A percentile compares a stretch with the other conserved stretches of the same genome.
Conservation (phyloP, 768 basidiomycete species). For the Agrocybe pediades region DNA sequence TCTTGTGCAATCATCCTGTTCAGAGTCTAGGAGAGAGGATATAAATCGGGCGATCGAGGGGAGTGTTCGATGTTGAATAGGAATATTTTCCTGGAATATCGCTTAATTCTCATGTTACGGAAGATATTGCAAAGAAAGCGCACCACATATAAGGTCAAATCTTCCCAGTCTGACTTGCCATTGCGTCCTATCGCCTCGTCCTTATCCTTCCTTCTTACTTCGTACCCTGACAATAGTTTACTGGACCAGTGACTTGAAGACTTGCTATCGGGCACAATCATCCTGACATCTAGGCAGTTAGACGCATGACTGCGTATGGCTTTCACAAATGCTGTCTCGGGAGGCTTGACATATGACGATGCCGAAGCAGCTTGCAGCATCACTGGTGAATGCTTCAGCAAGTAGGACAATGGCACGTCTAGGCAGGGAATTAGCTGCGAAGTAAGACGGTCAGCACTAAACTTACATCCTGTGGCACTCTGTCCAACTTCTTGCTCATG, state of each 20-base stretch:
- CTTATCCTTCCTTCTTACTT: slow-evolving; percentile 56
- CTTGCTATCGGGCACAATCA: slow-evolving; percentile 43
- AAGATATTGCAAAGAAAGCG: slow-evolving; percentile 20
- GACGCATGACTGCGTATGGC: slow-evolving; percentile 53
- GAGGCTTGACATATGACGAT: slow-evolving; percentile 17
- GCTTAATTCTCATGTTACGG: not conserved
- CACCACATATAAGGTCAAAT: slow-evolving; percentile 69
- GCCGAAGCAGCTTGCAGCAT: slow-evolving; percentile 29
- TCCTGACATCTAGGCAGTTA: slow-evolving; percentile 57
- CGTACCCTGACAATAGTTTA: slow-evolving; percentile 44
- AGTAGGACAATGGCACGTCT: slow-evolving; percentile 64
- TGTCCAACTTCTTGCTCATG: not conserved
- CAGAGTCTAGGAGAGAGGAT: slow-evolving; percentile 31
- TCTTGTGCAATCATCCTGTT: slow-evolving; percentile 12
- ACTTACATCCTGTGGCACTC: slow-evolving; percentile 3
- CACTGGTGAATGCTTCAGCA: slow-evolving; percentile 43
- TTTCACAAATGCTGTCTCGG: slow-evolving; percentile 56
- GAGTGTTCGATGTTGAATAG: slow-evolving; percentile 50
- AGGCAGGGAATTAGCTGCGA: slow-evolving; percentile 12
- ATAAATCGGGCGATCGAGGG: slow-evolving; percentile 52
- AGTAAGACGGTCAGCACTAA: not conserved
- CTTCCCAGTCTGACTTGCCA: slow-evolving; percentile 57
- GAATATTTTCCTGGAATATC: slow-evolving; percentile 68
- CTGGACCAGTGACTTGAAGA: slow-evolving; percentile 36
- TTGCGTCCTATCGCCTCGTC: slow-evolving; percentile 20